Conservation (phyloP, 2,329 filamentous ascomycete species). For the Monilinia fructigena region DNA sequence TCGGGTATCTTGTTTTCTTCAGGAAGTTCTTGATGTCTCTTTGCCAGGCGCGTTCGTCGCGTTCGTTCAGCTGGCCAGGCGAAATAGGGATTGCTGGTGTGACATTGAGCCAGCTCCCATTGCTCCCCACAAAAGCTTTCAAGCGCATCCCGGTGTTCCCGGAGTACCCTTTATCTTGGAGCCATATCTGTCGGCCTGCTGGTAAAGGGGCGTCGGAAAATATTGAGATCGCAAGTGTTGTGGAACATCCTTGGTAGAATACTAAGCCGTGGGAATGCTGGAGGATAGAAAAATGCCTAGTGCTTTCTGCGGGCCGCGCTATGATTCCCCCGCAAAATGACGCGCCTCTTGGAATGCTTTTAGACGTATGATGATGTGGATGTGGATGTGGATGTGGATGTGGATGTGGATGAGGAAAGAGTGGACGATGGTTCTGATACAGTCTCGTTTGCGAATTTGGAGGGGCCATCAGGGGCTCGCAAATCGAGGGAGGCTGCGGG, state of each 20-base stretch:
- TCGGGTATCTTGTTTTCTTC: slow-evolving; percentile 50
- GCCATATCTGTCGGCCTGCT: slow-evolving; percentile 58
- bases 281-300: slow-evolving; percentile 63
- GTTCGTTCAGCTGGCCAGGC: slow-evolving; percentile 50
- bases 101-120: slow-evolving; percentile 64
- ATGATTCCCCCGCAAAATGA: slow-evolving; percentile 66
- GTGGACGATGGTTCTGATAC: not conserved
- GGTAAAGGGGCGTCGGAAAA: slow-evolving; percentile 60
- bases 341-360: slow-evolving; percentile 51
- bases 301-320: slow-evolving; percentile 61
- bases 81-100: slow-evolving; percentile 55
- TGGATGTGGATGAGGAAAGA: slow-evolving; percentile 21
- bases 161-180: slow-evolving; percentile 67
- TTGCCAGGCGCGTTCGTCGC: slow-evolving; percentile 65
- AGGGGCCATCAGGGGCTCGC: not conserved
- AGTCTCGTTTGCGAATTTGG: not conserved
- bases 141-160: slow-evolving; percentile 67
- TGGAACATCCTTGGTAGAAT: slow-evolving; percentile 64
- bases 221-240: slow-evolving; percentile 62
- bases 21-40: slow-evolving; percentile 64
- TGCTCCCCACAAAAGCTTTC: slow-evolving; percentile 60
- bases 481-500: not conserved
- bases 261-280: slow-evolving; percentile 64
- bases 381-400: slow-evolving; percentile 22
- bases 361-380: slow-evolving; percentile 26